Percentiles rank a stretch among this genome's conserved stretches.
Evolutionary conservation across 768 basidiomycete species (phyloP).

Genomic region (Leccinum incarnatum): DNA sequence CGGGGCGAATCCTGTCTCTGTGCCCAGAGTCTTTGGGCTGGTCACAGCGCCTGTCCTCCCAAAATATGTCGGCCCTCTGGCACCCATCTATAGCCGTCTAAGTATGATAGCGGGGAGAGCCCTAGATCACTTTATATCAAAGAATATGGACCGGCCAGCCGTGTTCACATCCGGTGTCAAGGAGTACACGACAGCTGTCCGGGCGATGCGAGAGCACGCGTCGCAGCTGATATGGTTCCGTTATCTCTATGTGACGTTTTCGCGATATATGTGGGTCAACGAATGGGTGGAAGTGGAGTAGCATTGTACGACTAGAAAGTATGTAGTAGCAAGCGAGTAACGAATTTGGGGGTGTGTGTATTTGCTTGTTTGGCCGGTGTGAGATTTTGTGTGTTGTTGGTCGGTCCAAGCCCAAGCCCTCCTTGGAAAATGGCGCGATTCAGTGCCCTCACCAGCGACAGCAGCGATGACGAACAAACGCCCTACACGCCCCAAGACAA

Average conservation of each 20-base stretch:
- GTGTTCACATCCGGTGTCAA: conserved; percentile 56
- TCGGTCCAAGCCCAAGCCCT: conserved; percentile 5
- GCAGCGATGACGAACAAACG: conserved; percentile 49
- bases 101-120: conserved; percentile 27
- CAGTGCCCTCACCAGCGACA: conserved; percentile 60
- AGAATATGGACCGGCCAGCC: conserved; percentile 2
- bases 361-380: conserved; percentile 31
- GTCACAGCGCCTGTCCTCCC: conserved; percentile 50
- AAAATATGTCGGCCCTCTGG: conserved; percentile 65
- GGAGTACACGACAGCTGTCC: conserved; percentile 54
- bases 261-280: conserved; percentile 92
- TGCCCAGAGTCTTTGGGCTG: conserved; percentile 54
- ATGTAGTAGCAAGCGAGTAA: too few relatives aligned
- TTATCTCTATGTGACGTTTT: conserved; percentile 76
- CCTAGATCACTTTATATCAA: conserved; percentile 4
- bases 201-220: conserved; percentile 69
- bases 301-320: not conserved
- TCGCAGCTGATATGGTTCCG: conserved; percentile 90
- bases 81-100: conserved; percentile 49
- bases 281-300: conserved; percentile 59
- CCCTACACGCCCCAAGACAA: conserved; percentile 28
- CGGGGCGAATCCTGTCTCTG: conserved; percentile 28
- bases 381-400: conserved; percentile 23
- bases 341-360: conserved; percentile 1
- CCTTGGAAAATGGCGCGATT: conserved; percentile 58